These are phyloP conservation scores for Tuber calosporum DNA, from an alignment of 495 filamentous ascomycete species.

Conservation along the genomic window DNA sequence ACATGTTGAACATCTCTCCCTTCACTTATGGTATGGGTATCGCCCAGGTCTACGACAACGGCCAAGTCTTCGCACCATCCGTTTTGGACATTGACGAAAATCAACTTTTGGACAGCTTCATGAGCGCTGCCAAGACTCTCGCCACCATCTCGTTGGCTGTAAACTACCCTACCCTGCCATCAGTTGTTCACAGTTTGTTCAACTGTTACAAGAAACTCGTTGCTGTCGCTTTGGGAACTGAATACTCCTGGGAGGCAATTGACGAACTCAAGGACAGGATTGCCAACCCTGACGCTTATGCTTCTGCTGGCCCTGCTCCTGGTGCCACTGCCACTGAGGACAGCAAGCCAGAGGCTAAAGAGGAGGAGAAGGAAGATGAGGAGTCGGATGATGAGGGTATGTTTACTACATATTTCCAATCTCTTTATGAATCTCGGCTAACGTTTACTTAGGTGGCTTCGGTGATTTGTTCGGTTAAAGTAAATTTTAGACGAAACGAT, in stretches of 20 bases:
- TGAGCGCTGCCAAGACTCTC: conserved; percentile 75
- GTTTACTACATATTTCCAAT: conserved; percentile 37
- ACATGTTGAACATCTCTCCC: conserved; percentile 99
- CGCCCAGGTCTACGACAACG: conserved; percentile 88
- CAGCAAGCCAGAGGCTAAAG: conserved; percentile 49
- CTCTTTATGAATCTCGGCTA: conserved; percentile 7
- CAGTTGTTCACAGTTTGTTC: conserved; percentile 87
- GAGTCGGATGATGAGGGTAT: conserved; percentile 57
- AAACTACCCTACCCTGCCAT: conserved; percentile 94
- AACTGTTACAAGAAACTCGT: conserved; percentile 97
- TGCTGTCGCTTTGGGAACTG: conserved; percentile 81
- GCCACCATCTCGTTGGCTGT: conserved; percentile 80
- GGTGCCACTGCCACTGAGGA: conserved; percentile 48
- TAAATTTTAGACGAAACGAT: conserved; percentile 42
- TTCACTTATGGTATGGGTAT: conserved; percentile 99
- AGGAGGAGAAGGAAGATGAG: conserved; percentile 54
- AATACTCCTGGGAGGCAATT: conserved; percentile 92
- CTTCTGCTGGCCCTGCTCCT: conserved; percentile 61
- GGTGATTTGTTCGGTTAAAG: conserved; percentile 59
- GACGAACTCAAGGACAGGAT: conserved; percentile 97
- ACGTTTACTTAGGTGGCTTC: conserved; percentile 53
- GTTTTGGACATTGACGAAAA: conserved; percentile 91
- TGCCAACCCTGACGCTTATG: conserved; percentile 94
- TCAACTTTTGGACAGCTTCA: conserved; percentile 80
- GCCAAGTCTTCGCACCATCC: conserved; percentile 73